A percentile compares a stretch with the other conserved stretches of the same genome.
Evolutionary conservation across 805 yeast genomes (phyloP).

Genomic region (Myxozyma vanderwaltii): DNA sequence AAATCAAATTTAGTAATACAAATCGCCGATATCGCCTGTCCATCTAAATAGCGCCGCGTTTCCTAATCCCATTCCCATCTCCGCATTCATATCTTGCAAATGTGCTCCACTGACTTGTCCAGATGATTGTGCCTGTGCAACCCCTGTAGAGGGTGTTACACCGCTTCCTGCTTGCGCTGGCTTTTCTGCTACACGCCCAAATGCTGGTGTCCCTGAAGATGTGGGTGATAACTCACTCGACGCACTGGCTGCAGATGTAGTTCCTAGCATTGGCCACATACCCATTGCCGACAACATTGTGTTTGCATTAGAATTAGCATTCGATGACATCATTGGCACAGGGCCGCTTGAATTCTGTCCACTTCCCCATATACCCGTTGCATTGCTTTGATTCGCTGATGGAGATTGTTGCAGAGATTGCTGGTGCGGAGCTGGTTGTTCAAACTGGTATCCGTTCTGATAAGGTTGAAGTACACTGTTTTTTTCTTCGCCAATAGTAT

Average conservation of each 20-base stretch:
- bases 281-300: conserved; percentile 4
- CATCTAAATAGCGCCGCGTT: conserved; percentile 27
- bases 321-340: background rate
- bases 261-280: conserved; percentile 22
- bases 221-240: background rate
- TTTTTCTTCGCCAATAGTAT: background rate
- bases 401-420: conserved; percentile 1
- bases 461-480: background rate
- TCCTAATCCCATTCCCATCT: conserved; percentile 22
- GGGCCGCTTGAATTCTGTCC: background rate
- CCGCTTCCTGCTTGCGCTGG: background rate
- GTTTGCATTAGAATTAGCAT: background rate
- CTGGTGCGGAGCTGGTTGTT: background rate
- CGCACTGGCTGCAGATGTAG: background rate
- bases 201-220: background rate
- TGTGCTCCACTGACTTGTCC: conserved; percentile 1
- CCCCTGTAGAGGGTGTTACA: background rate
- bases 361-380: background rate
- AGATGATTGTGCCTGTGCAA: background rate
- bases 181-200: background rate
- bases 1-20: conserved; percentile 14
- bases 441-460: background rate
- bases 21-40: conserved; percentile 27
- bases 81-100: conserved; percentile 22
- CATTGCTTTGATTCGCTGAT: background rate